A percentile compares a stretch with the other conserved stretches of the same genome.
Evolutionary conservation across 768 basidiomycete genomes (phyloP).

Genomic region (Myochromella boudieri): DNA sequence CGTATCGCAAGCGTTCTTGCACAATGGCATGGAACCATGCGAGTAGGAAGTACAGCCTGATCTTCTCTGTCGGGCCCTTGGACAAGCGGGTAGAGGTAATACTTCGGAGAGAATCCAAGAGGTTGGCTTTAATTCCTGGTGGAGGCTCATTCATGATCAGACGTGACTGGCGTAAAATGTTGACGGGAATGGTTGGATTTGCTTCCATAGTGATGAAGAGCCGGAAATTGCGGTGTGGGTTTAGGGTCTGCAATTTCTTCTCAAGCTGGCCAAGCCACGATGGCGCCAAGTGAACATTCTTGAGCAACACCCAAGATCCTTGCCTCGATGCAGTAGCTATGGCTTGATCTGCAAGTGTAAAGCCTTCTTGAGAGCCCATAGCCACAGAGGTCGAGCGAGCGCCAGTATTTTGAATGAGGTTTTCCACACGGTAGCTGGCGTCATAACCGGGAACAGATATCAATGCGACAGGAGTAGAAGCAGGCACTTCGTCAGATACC

Average conservation of each 20-base stretch:
- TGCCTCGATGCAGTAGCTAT: conserved; percentile 90
- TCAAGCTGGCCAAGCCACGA: conserved; percentile 95
- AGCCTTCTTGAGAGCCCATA: conserved; percentile 99
- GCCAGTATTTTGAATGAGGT: conserved; percentile 75
- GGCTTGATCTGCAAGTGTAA: conserved; percentile 92
- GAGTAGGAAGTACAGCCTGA: conserved; percentile 90
- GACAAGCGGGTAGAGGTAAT: conserved; percentile 71
- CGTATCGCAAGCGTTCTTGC: conserved; percentile 95
- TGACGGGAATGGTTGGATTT: conserved; percentile 91
- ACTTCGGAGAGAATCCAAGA: conserved; percentile 82
- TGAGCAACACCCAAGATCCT: conserved; percentile 94
- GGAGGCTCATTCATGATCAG: conserved; percentile 99
- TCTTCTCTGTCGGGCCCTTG: conserved; percentile 90
- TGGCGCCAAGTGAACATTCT: conserved; percentile 96
- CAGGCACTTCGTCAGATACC: conserved; percentile 76
- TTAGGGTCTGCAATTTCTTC: conserved; percentile 92
- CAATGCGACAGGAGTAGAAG: conserved; percentile 83
- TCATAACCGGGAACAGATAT: conserved; percentile 96
- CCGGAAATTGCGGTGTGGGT: conserved; percentile 88
- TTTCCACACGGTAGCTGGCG: conserved; percentile 95
- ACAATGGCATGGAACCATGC: conserved; percentile 99
- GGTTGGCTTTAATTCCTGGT: conserved; percentile 94
- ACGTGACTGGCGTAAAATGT: conserved; percentile 93
- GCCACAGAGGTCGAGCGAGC: conserved; percentile 86
- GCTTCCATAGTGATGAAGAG: conserved; percentile 99